Conservation (phyloP, 805 yeast species). For the Yamadazyma takamatsuzukensis region DNA sequence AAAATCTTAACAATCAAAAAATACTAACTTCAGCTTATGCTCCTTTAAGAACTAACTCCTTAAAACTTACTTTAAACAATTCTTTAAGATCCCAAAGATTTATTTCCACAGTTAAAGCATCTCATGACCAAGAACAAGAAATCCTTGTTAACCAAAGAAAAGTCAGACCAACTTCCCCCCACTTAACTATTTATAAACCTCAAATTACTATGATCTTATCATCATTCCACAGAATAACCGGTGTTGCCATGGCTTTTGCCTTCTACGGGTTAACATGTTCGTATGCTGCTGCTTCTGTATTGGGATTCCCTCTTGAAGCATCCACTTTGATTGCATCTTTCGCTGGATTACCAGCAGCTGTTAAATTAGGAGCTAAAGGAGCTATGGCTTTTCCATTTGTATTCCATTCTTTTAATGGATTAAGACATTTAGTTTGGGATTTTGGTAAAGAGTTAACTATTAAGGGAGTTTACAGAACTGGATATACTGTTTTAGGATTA, state of each 20-base stretch:
- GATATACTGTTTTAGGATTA: constrained; percentile 75
- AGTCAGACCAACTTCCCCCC: constrained; percentile 89
- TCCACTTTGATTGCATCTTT: constrained; percentile 50
- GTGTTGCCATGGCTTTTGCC: constrained; percentile 74
- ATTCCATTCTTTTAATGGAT: constrained; percentile 81
- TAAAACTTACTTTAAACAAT: no score
- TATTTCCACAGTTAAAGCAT: constrained; percentile 39
- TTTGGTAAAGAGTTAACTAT: constrained; percentile 72
- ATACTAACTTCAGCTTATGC: no score
- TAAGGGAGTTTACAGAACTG: constrained; percentile 90
- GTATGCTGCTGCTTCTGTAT: constrained; percentile 65
- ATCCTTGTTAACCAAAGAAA: constrained; percentile 77
- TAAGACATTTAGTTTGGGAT: constrained; percentile 96
- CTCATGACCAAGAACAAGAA: constrained; percentile 61
- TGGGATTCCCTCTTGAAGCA: constrained; percentile 55
- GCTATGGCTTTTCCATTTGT: constrained; percentile 77
- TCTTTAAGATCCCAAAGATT: constrained; percentile 12
- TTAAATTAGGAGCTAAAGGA: constrained; percentile 64
- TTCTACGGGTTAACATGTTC: constrained; percentile 75
- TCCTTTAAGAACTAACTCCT: no score
- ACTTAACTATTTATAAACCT: constrained; percentile 83
- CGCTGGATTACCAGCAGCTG: constrained; percentile 60
- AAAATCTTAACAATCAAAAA: no score
- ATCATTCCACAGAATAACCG: constrained; percentile 80
- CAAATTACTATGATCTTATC: constrained; percentile 85